A percentile compares a stretch with the other conserved stretches of the same genome.
Conservation (phyloP, 768 basidiomycete genomes). For the Daedalea quercina region DNA sequence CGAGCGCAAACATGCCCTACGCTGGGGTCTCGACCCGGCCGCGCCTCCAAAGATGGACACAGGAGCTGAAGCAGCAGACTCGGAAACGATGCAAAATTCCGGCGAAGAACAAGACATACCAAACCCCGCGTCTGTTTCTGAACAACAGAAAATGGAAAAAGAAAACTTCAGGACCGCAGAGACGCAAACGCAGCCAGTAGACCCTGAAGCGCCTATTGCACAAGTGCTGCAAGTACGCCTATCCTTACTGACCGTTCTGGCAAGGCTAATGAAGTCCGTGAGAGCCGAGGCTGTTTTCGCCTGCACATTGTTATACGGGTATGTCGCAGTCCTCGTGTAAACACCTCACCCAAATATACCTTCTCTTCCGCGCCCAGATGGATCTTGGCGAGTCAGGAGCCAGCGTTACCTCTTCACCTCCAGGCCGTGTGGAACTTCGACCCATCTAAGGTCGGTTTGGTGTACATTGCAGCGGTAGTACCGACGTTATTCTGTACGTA, state of each 20-base stretch:
- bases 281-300: constrained; percentile 22
- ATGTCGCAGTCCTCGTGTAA: constrained; percentile 7
- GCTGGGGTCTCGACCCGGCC: constrained; percentile 17
- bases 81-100: not conserved
- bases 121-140: too few species aligned
- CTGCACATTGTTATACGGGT: constrained; percentile 30
- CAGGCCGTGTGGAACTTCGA: constrained; percentile 26
- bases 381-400: constrained; percentile 24
- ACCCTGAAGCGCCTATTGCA: too few species aligned
- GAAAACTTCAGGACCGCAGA: too few species aligned
- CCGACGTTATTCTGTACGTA: constrained; percentile 61
- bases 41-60: not conserved
- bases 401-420: constrained; percentile 29
- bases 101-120: not conserved
- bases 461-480: constrained; percentile 57
- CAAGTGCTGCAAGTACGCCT: not conserved
- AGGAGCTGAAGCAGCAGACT: not conserved
- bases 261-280: constrained; percentile 18
- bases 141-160: too few species aligned
- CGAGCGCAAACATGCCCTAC: constrained; percentile 28
- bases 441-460: constrained; percentile 47
- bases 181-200: too few species aligned
- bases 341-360: not conserved
- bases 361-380: constrained; percentile 10
- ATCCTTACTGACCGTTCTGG: constrained; percentile 16